Evolutionary conservation across 83 land plant genomes (phyloP).

Genomic region (Isoetes engelmannii): DNA sequence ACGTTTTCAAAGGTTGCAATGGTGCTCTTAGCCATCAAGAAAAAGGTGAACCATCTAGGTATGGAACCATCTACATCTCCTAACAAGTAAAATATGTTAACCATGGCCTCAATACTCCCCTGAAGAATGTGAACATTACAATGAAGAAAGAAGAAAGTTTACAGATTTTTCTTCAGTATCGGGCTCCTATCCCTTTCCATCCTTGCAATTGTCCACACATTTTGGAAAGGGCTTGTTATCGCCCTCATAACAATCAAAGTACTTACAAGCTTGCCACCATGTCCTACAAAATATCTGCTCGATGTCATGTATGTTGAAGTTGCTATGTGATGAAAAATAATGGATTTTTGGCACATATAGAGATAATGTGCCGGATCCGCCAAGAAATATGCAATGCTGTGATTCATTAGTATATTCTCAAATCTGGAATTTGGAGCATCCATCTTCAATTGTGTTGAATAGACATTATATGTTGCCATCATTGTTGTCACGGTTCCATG

Average conservation of each 20-base stretch:
- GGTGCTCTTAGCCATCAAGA: conserved; percentile 1
- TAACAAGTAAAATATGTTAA: conserved; percentile 11
- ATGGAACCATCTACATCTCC: background rate
- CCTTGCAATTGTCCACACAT: conserved; percentile 18
- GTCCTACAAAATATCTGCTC: conserved; percentile 7
- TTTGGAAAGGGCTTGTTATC: conserved; percentile 16
- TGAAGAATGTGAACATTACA: conserved; percentile 8
- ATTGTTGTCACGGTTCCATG: conserved; percentile 6
- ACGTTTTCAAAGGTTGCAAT: conserved; percentile 1
- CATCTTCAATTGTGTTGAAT: conserved; percentile 3
- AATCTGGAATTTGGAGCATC: conserved; percentile 17
- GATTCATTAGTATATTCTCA: conserved; percentile 18
- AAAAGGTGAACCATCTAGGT: conserved; percentile 3
- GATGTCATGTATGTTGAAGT: conserved; percentile 21
- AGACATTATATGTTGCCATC: background rate
- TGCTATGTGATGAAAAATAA: conserved; percentile 19
- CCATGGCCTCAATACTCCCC: conserved; percentile 18
- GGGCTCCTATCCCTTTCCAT: conserved; percentile 4
- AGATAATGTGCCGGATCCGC: conserved; percentile 19
- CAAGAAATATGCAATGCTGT: conserved; percentile 20
- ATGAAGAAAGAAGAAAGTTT: conserved; percentile 8
- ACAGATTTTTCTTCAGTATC: background rate
- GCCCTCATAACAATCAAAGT: conserved; percentile 14
- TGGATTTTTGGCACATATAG: background rate
- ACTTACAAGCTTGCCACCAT: conserved; percentile 18